Evolutionary conservation across 2,329 filamentous ascomycete species (phyloP), one percentile per base, ranked within the genome.

Genomic region (Penicillium hesseltinei): DNA sequence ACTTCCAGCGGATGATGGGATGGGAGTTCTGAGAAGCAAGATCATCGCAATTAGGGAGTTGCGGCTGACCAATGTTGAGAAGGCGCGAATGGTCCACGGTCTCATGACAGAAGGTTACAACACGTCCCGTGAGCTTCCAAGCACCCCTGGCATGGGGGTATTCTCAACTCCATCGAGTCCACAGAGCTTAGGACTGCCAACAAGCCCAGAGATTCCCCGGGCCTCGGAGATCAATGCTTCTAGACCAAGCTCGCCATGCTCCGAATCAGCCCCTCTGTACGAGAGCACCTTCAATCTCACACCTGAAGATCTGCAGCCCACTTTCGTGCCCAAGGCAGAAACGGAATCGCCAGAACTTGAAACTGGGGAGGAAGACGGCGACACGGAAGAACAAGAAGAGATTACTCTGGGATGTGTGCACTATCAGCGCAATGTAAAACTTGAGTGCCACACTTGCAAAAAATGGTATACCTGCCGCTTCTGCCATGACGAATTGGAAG

Each of bases 381-480:
- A 73, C 31, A 75, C 77, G 5, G 80, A 80, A 43, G 71, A 83
- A 62, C 70, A 81, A 51, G 73, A 81, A 7, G 81, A 81, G 23
- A 79, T 76, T 3, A 77, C 81, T 31, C 77, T 97, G 5, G 94
- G 94, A 0, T 99, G 94, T 73, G 82, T 88, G 67, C 94, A 99
- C 75, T 99, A 99, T 74, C 91, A 90, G 70, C 87, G 94, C 62
- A 97, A 97, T 67, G 91, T 99, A 66, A 97, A 97, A 74, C 79
- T 97, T 35, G 92, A 99, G 76, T 99, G 94, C 74, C 91, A 85
- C 63, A 88, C 89, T 27, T 99, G 94, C 76, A 85, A 88, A 66
- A 88, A 84, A 68, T 99, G 94, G 94, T 95, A 97, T 70, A 90
- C 93, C 0, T 99, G 94, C 72, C 88, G 94, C 19, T 88, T 97